Base-by-base conservation (phyloP, 257 asterid species). In the Przewalskia tangutica region DNA sequence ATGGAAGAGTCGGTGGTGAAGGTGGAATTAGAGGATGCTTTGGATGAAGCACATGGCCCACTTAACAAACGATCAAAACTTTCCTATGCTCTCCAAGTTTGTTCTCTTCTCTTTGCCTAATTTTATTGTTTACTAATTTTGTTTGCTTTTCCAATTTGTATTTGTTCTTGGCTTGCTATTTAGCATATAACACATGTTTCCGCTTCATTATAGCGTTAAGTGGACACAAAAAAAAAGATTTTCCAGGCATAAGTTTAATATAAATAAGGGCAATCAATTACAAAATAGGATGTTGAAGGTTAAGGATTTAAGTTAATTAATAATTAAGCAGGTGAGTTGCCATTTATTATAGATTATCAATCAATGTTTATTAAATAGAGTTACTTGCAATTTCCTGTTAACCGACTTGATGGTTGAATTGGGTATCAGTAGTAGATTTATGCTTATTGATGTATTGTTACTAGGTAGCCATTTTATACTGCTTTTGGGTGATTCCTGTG, bases 31-130 rank as follows among this genome's bases (percentile, higher is more conserved):
- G 91, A 89, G 38, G 92, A 90, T 77, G 64, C 77, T 16, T 62
- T 89, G 73, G 91, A 89, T 68, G 94, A 89, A 77, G 88, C 87
- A 75, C 78, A 88, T 23, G 85, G 88, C 32, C 85, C 89, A 17
- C 80, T 85, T 60, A 73, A 77, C 62, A 90, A 90, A 84, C 90
- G 94, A 68, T 86, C 88, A 58, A 90, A 84, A 59, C 85, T 82
- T 82, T 56, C 84, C 11, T 64, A 83, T 76, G 71, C 81, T 27
- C 18, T 86, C 18, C 84, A 80, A 42, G 89, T 88, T 10, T 10
- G 73, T 36, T 48, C 8, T 13, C 58, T 70, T 54, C 23, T 64
- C 7, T 14, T 54, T 12, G 2, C 10, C 5, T 17, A 70, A 8
- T 13, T 13, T 51, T 9, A 8, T 2, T 38, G 48, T 42, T n/a